Evolutionary conservation across 2,329 filamentous ascomycete genomes (phyloP).

Genomic region (Escovopsis weberi): DNA sequence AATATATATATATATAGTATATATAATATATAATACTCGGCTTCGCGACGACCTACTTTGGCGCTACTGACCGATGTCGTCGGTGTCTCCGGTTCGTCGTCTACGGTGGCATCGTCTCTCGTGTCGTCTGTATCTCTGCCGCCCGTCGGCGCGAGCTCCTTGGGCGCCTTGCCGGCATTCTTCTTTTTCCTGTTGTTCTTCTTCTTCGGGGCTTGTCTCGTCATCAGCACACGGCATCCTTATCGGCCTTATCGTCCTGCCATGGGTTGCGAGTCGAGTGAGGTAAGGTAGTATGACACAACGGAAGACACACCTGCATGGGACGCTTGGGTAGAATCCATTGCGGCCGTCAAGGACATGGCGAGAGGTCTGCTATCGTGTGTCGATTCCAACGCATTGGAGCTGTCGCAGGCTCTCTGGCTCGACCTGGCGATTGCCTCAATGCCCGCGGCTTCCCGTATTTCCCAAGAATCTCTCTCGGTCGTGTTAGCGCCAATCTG

Average conservation of each 20-base stretch:
- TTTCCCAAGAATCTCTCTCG: neutral
- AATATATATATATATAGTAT: neutral
- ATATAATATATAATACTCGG: neutral
- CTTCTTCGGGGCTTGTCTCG: slow-evolving; percentile 31
- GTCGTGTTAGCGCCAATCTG: slow-evolving; percentile 6
- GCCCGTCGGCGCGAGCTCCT: slow-evolving; percentile 22
- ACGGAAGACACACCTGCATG: slow-evolving; percentile 20
- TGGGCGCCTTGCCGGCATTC: slow-evolving; percentile 32
- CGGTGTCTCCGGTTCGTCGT: slow-evolving; percentile 29
- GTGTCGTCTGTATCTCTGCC: slow-evolving; percentile 18
- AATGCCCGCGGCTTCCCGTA: neutral
- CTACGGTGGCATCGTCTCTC: slow-evolving; percentile 21
- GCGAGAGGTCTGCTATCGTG: slow-evolving; percentile 9
- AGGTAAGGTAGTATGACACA: too few species aligned
- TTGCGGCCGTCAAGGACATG: slow-evolving; percentile 26
- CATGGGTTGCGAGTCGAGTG: neutral
- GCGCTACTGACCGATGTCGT: slow-evolving; percentile 17
- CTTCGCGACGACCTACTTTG: neutral
- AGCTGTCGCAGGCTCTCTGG: slow-evolving; percentile 1
- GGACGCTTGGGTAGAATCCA: slow-evolving; percentile 20
- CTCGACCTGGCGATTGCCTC: neutral
- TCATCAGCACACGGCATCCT: slow-evolving; percentile 18
- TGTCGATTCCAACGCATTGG: slow-evolving; percentile 11
- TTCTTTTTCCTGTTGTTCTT: slow-evolving; percentile 48
- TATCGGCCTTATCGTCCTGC: neutral